Evolutionary conservation across 768 basidiomycete genomes (phyloP), one percentile per base, ranked within the genome.

Genomic region (Boletus sensibilis): DNA sequence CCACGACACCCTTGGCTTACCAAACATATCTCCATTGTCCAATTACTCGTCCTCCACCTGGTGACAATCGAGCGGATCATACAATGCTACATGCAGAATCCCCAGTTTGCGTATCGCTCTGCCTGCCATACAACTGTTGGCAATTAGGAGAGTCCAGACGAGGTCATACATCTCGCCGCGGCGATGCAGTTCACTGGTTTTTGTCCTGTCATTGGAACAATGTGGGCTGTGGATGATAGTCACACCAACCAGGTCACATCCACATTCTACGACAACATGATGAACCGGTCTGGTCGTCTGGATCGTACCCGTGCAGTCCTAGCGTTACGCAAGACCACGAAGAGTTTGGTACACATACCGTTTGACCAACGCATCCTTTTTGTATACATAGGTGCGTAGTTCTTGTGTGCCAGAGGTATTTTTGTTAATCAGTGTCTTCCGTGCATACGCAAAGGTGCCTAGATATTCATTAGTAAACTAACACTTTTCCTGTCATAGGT

Each of bases 41-140:
- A 42, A 13, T 12, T 53, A 14, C 39, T 53, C 10, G 52, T 46
- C 48, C 52, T 38, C n/a, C 44, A 55, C 31, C 20, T 59, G 2
- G 39, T 41, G 9, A 25, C 25, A 25, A 25, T 3, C 25, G 25
- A 25, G 25, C 13, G 14, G 25, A 35, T 27, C 23, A 35, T 20
- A 4, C 23, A 18, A n/a, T n/a, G 23, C 4, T 42, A 43, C 33
- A 34, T 44, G 11, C 33, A 23, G 43, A 37, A 27, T n/a, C 25
- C 33, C 8, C 34, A 20, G 25, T 21, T 35, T 23, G 20, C 43
- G 1, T 27, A n/a, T 37, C n/a, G 18, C 5, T 39, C 25, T 21
- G 10, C 25, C 18, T 39, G 37, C 23, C 50, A 50, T 31, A 20
- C 27, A 6, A 27, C 16, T 18, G 20, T 34, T 20, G 23, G 43